Conservation (phyloP, 2,329 filamentous ascomycete genomes). For the Magnaporthiopsis incrustans region DNA sequence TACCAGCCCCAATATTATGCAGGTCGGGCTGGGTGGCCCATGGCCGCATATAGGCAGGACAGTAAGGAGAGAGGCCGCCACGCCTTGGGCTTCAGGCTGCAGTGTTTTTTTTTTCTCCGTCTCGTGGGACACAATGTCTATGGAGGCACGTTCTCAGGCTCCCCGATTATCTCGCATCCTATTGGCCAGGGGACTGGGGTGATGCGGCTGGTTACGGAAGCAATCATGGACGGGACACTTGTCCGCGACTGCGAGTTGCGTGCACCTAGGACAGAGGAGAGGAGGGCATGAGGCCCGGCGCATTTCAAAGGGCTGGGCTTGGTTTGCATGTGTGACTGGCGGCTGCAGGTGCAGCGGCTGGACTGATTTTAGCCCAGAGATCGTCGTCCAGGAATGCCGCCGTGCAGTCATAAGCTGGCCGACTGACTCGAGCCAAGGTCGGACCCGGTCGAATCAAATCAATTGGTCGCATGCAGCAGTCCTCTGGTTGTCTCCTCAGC, state of each 20-base stretch:
- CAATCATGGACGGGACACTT: not conserved
- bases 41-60: no score
- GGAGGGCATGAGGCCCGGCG: no score
- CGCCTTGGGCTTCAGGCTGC: not conserved
- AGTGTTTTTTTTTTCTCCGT: not conserved
- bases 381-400: not conserved
- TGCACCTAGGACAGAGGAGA: not conserved
- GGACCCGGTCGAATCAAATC: not conserved
- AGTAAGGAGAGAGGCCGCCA: no score
- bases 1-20: no score
- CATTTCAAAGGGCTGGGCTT: no score
- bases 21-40: no score
- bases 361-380: not conserved
- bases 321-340: no score
- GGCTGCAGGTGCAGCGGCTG: not conserved
- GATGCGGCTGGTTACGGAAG: not conserved
- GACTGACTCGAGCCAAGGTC: not conserved
- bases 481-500: not conserved
- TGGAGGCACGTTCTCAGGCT: conserved; percentile 4
- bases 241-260: not conserved
- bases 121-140: no score
- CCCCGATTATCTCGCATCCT: not conserved
- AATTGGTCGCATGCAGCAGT: no score
- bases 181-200: not conserved
- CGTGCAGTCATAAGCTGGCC: no score